Conservation (phyloP, 1,284 basidiomycete species). For the Cryptococcus sp. region DNA sequence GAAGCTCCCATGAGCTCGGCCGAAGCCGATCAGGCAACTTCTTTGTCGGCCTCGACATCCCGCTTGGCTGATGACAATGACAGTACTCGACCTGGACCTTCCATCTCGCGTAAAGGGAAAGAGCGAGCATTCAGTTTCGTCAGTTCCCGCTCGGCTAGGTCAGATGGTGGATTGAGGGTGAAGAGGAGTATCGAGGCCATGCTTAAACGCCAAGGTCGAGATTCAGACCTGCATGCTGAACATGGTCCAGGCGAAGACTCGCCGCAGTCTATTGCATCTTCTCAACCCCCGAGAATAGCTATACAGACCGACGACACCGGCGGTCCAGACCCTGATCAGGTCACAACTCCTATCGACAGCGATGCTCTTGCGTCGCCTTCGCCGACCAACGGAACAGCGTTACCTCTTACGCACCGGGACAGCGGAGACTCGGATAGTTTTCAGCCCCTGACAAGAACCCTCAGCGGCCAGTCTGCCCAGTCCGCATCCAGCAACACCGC, state of each 20-base stretch:
- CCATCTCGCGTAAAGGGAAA: constrained; percentile 36
- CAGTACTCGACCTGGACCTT: background rate
- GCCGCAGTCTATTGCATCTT: background rate
- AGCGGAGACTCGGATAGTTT: constrained; percentile 1
- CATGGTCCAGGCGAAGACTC: background rate
- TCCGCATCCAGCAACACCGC: constrained; percentile 13
- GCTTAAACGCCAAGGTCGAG: constrained; percentile 15
- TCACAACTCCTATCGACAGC: constrained; percentile 15
- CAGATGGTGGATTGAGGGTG: constrained; percentile 30
- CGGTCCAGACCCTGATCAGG: constrained; percentile 9
- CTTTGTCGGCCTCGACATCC: constrained; percentile 14
- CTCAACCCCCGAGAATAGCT: constrained; percentile 9
- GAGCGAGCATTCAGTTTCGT: constrained; percentile 39
- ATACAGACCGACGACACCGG: constrained; percentile 8
- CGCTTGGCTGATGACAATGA: constrained; percentile 8
- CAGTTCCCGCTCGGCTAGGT: constrained; percentile 21
- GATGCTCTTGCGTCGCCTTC: constrained; percentile 13
- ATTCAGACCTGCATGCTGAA: background rate
- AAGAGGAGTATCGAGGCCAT: constrained; percentile 31
- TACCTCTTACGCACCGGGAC: background rate
- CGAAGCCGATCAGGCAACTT: constrained; percentile 12
- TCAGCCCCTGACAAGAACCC: constrained; percentile 1
- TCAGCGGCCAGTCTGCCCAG: constrained; percentile 14
- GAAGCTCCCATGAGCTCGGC: constrained; percentile 16
- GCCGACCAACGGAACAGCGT: constrained; percentile 9